Conservation (phyloP, 2,329 filamentous ascomycete species). For the Venturia pyrina region DNA sequence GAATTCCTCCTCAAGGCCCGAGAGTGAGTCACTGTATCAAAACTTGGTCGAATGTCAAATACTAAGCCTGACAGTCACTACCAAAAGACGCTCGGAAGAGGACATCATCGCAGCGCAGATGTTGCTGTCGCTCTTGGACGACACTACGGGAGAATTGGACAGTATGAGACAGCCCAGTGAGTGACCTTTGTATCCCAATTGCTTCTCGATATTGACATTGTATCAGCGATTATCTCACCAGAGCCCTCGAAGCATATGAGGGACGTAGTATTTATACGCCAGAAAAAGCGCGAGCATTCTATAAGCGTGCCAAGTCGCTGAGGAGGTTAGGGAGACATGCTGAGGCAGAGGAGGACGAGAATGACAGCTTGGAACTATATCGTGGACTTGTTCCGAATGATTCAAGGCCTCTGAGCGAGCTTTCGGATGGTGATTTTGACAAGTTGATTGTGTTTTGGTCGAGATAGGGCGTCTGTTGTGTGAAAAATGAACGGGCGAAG, state of each 20-base stretch:
- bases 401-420: background rate
- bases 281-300: slow-evolving; percentile 5
- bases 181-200: background rate
- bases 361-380: slow-evolving; percentile 5
- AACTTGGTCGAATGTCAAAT: background rate
- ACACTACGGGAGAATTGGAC: slow-evolving; percentile 12
- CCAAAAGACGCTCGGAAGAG: slow-evolving; percentile 12
- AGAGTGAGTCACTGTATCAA: background rate
- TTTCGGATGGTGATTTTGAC: slow-evolving; percentile 7
- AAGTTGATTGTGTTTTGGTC: slow-evolving; percentile 11
- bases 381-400: background rate
- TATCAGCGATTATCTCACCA: background rate
- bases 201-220: background rate
- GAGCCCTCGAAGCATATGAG: slow-evolving; percentile 5
- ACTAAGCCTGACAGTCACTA: slow-evolving; percentile 9
- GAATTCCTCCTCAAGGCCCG: slow-evolving; percentile 11
- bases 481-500: background rate
- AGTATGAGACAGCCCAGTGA: slow-evolving; percentile 14
- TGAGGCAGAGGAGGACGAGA: slow-evolving; percentile 1
- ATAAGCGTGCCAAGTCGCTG: background rate
- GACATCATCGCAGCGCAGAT: slow-evolving; percentile 14
- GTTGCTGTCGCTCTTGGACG: slow-evolving; percentile 8
- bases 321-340: background rate
- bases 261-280: background rate
- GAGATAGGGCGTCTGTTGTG: background rate